Conservation (phyloP, 805 yeast species). For the Barnettozyma siamensis region DNA sequence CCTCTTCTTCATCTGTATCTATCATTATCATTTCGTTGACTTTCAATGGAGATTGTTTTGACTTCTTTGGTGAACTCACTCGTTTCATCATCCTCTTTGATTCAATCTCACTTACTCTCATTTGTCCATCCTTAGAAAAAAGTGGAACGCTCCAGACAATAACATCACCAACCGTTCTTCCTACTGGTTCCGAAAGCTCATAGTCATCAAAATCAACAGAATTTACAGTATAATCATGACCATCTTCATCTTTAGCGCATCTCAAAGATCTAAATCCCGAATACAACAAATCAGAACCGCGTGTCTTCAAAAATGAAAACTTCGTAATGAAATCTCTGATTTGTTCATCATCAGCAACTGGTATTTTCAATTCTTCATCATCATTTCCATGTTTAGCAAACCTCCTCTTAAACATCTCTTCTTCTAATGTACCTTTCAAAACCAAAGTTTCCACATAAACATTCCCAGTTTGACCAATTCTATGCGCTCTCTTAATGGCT, state of each 20-base stretch:
- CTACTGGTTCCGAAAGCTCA: constrained; percentile 26
- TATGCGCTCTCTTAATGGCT: constrained; percentile 71
- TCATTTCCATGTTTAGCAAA: background rate
- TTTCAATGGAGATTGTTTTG: background rate
- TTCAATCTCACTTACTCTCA: constrained; percentile 8
- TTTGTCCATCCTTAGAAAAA: constrained; percentile 18
- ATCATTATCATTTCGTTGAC: constrained; percentile 3
- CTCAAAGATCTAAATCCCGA: constrained; percentile 9
- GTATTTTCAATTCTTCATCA: constrained; percentile 23
- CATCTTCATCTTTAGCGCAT: constrained; percentile 5
- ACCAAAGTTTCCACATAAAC: constrained; percentile 67
- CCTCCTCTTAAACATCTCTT: constrained; percentile 53
- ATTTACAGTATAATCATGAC: constrained; percentile 8
- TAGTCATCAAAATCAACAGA: constrained; percentile 13
- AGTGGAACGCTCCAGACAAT: constrained; percentile 34
- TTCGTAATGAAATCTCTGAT: constrained; percentile 50
- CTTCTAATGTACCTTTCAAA: constrained; percentile 57
- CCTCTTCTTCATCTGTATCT: constrained; percentile 1
- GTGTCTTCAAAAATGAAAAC: constrained; percentile 40
- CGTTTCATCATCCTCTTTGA: background rate
- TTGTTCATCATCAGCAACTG: constrained; percentile 52
- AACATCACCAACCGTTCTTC: constrained; percentile 1
- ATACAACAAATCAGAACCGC: constrained; percentile 9
- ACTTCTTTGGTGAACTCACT: background rate
- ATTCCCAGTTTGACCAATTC: constrained; percentile 63